These are phyloP conservation scores for Cladophialophora yegresii DNA, from an alignment of 2,329 filamentous ascomycete species.

Conservation along the genomic window DNA sequence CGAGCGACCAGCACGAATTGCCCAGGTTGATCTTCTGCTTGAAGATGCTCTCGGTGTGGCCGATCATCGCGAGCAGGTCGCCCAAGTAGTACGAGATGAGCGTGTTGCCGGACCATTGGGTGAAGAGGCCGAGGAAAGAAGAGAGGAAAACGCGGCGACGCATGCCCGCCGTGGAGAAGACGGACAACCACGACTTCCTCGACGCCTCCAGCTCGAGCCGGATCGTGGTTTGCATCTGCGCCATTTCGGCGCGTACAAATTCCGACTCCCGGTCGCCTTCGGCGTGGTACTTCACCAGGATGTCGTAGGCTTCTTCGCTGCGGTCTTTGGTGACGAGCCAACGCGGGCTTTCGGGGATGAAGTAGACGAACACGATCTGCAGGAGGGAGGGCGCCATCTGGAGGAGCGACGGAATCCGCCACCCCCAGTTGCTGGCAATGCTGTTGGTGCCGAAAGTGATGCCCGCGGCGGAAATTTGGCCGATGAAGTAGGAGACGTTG, in stretches of 20 bases:
- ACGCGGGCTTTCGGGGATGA: constrained; percentile 36
- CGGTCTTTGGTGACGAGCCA: constrained; percentile 37
- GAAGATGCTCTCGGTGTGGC: constrained; percentile 42
- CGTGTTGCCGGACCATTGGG: constrained; percentile 47
- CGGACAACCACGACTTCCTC: constrained; percentile 39
- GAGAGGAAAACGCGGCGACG: constrained; percentile 41
- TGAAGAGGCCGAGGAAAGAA: constrained; percentile 41
- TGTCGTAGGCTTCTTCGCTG: constrained; percentile 37
- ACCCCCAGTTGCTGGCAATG: constrained; percentile 46
- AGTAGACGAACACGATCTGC: constrained; percentile 39
- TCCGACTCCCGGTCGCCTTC: constrained; percentile 55
- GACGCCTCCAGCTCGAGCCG: constrained; percentile 57
- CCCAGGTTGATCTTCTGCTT: constrained; percentile 47
- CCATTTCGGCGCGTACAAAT: constrained; percentile 61
- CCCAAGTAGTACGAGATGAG: constrained; percentile 41
- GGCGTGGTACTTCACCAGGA: constrained; percentile 51
- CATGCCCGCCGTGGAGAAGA: constrained; percentile 40
- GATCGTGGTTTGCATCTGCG: constrained; percentile 61
- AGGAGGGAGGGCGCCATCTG: constrained; percentile 43
- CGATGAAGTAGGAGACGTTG: constrained; percentile 62
- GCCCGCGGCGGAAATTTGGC: constrained; percentile 47
- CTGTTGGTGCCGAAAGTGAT: constrained; percentile 46
- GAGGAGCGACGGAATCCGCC: constrained; percentile 51
- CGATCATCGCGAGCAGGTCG: constrained; percentile 44
- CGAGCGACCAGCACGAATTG: constrained; percentile 47